phyloP scores from a whole-genome alignment of 116 monocot genomes.

The Posidonia oceanica region DNA sequence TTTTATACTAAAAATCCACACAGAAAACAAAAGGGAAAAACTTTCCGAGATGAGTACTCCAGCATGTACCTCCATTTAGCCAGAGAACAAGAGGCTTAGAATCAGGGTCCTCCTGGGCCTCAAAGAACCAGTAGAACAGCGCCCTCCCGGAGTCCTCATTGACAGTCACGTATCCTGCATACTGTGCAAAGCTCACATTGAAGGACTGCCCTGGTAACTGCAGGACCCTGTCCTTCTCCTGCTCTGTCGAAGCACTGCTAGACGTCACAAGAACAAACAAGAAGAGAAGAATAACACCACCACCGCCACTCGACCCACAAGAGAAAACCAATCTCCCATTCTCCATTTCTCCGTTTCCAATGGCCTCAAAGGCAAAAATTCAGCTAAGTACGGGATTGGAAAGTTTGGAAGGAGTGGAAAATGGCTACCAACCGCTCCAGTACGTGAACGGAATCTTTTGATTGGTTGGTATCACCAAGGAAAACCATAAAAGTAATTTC shows the following conservation, averaged over 20 bases:
- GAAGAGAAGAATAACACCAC: conserved; percentile 3
- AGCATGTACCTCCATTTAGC: conserved; percentile 75
- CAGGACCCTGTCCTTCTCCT: conserved; percentile 42
- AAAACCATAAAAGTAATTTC: no score
- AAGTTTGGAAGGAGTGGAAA: no score
- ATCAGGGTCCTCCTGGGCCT: conserved; percentile 63
- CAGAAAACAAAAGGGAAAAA: neutral
- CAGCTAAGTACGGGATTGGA: no score
- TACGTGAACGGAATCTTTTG: no score
- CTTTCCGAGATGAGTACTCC: neutral
- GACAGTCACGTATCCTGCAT: conserved; percentile 71
- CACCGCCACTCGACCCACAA: no score
- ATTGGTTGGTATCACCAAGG: no score
- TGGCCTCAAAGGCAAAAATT: no score
- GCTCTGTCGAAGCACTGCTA: conserved; percentile 2
- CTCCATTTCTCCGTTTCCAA: neutral
- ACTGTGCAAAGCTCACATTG: conserved; percentile 71
- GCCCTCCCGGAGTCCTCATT: conserved; percentile 47
- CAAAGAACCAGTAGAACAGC: conserved; percentile 99
- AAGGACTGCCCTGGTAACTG: conserved; percentile 49
- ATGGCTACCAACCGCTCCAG: no score
- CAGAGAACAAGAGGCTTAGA: conserved; percentile 90
- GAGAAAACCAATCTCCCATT: neutral
- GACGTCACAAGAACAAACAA: neutral
- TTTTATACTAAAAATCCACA: neutral